Conservation (phyloP, 306 rosid species). For the Cajanus cajan region DNA sequence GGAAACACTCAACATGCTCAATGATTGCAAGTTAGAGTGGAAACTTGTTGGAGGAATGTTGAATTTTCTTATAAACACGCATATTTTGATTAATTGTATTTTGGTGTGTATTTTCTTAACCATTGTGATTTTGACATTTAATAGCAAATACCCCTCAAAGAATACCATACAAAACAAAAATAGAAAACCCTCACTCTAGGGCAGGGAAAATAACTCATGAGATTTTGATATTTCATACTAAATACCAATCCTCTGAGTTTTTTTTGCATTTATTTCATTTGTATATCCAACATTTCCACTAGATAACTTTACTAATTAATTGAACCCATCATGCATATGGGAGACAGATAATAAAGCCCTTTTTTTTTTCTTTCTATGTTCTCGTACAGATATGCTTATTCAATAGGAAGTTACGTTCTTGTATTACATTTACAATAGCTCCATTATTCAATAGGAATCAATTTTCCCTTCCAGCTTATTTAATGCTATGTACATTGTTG, state of each 20-base stretch:
- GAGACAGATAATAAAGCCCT: neutral
- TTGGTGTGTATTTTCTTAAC: neutral
- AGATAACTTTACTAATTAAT: neutral
- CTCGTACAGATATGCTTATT: too few relatives aligned
- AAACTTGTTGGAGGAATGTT: neutral
- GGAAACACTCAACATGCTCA: constrained; percentile 32
- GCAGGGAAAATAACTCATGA: neutral
- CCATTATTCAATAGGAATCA: too few relatives aligned
- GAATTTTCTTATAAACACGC: neutral
- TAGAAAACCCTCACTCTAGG: neutral
- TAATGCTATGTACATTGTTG: too few relatives aligned
- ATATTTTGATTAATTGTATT: neutral
- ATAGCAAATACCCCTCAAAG: neutral
- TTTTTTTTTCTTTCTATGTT: too few relatives aligned
- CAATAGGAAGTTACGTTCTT: too few relatives aligned
- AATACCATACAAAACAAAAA: too few relatives aligned
- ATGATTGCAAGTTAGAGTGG: neutral
- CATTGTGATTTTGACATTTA: neutral
- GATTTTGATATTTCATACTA: neutral
- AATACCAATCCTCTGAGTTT: neutral
- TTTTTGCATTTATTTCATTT: neutral
- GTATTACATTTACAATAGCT: too few relatives aligned
- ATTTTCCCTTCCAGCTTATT: too few relatives aligned
- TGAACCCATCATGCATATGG: too few relatives aligned
- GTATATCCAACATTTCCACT: neutral